Percentiles rank a stretch among this genome's conserved stretches.
These are phyloP conservation scores for Fusarium sp. DNA, from an alignment of 2,329 filamentous ascomycete genomes.

Conservation along the genomic window DNA sequence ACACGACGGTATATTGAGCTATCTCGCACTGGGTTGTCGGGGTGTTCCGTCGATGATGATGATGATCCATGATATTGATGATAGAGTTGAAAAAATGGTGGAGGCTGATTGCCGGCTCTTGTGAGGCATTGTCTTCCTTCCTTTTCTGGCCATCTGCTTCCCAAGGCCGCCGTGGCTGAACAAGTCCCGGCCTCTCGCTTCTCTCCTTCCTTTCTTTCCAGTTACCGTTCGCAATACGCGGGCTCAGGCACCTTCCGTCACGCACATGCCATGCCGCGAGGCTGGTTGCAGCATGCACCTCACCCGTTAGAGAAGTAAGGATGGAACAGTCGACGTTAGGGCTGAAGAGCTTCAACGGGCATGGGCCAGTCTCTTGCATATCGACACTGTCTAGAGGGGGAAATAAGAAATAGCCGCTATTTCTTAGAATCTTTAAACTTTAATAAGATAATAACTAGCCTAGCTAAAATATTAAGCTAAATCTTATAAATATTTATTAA, in stretches of 20 bases:
- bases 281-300: slow-evolving; percentile 41
- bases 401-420: too few relatives aligned
- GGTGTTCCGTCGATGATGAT: slow-evolving; percentile 16
- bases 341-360: slow-evolving; percentile 29
- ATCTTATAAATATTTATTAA: too few relatives aligned
- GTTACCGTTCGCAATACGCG: slow-evolving; percentile 37
- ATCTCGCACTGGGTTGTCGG: slow-evolving; percentile 29
- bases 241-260: slow-evolving; percentile 32
- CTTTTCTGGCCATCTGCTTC: slow-evolving; percentile 28
- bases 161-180: slow-evolving; percentile 3
- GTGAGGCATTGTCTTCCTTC: slow-evolving; percentile 37
- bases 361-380: slow-evolving; percentile 5
- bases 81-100: background rate
- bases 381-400: too few relatives aligned
- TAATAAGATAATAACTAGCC: too few relatives aligned
- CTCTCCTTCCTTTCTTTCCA: slow-evolving; percentile 34
- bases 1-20: slow-evolving; percentile 24
- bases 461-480: too few relatives aligned
- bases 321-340: slow-evolving; percentile 26
- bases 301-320: slow-evolving; percentile 36
- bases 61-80: background rate
- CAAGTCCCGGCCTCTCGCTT: slow-evolving; percentile 20
- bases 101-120: slow-evolving; percentile 21
- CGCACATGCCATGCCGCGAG: slow-evolving; percentile 34
- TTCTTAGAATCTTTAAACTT: too few relatives aligned